Conservation (phyloP, 2,329 filamentous ascomycete species). For the Epichloe hybrida region DNA sequence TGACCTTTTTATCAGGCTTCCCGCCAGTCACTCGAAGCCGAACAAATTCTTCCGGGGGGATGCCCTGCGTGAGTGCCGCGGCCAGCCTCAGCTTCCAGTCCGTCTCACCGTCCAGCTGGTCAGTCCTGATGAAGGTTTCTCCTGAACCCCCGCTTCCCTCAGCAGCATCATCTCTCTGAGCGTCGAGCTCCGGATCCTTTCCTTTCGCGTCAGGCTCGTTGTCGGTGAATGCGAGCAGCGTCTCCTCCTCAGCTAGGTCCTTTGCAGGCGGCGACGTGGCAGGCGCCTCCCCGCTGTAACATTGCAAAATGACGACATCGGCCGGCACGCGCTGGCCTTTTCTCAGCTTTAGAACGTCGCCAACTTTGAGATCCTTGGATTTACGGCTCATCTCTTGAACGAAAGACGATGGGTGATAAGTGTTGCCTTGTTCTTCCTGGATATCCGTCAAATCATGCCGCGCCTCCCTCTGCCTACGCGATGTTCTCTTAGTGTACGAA, state of each 20-base stretch:
- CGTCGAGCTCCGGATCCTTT: slow-evolving; percentile 20
- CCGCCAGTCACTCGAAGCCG: slow-evolving; percentile 63
- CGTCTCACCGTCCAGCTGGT: slow-evolving; percentile 94
- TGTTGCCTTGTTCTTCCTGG: slow-evolving; percentile 55
- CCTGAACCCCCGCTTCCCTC: slow-evolving; percentile 39
- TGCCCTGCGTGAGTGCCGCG: slow-evolving; percentile 69
- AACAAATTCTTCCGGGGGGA: slow-evolving; percentile 58
- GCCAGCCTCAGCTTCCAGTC: slow-evolving; percentile 95
- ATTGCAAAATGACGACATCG: slow-evolving; percentile 87
- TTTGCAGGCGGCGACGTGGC: slow-evolving; percentile 15
- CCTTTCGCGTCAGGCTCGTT: slow-evolving; percentile 20
- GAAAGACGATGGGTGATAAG: slow-evolving; percentile 29
- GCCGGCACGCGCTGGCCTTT: slow-evolving; percentile 92
- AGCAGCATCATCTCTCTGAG: slow-evolving; percentile 14
- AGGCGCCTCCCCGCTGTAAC: slow-evolving; percentile 45
- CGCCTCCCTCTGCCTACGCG: slow-evolving; percentile 17
- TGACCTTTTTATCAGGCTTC: slow-evolving; percentile 85
- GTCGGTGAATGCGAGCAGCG: slow-evolving; percentile 28
- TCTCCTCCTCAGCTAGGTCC: slow-evolving; percentile 24
- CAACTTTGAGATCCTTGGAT: slow-evolving; percentile 80
- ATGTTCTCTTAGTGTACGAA: slow-evolving; percentile 13
- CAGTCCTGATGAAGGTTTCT: slow-evolving; percentile 93
- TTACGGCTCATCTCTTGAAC: slow-evolving; percentile 62
- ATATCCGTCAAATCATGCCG: slow-evolving; percentile 44
- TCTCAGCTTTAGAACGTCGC: slow-evolving; percentile 82